Evolutionary conservation across 2,329 filamentous ascomycete species (phyloP), one percentile per base, ranked within the genome.

Genomic region (Penicillium sp.): DNA sequence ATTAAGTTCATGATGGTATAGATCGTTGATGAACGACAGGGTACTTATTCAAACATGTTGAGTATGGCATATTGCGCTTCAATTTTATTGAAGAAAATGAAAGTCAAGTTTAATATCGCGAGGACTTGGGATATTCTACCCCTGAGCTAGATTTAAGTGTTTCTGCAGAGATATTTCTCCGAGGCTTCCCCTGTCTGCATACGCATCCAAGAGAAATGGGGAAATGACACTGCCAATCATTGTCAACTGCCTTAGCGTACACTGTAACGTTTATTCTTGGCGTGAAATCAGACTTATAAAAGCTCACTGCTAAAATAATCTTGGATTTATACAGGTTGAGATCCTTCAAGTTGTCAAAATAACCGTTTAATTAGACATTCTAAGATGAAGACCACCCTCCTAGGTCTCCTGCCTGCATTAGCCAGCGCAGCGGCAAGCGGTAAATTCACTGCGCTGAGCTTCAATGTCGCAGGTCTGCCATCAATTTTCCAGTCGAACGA

Each of bases 391-490:
- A 17, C 38, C 12, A 28, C 40, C 38, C 4, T 56, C 10, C 14
- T 43, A 7, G 46, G 53, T 11, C n/a, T 59, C 9, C 41, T 59
- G 33, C 36, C 45, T 10, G 43, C 57, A 19, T 19, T 47, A 28
- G 55, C 56, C 25, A 54, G 37, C 11, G 60, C 58, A 36, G 59
- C 67, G 26, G 57, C 66, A 14, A 66, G 67, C 36, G 76, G 78
- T 45, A 71, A 74, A n/a, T 80, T 86, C 68, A 79, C 76, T 55
- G 67, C 82, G 49, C 69, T 86, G 25, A 75, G 80, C 22, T 82
- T 83, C 73, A 87, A 87, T 61, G 82, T 86, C 33, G 84, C 84
- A 16, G 84, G 84, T 19, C 76, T 86, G 2, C 84, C 85, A 1
- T 48, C 50, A 2, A 57, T 68, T 16, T 66, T 88, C 44, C 82